Base-by-base conservation (phyloP, 1,284 basidiomycete genomes). In the Cryptococcus depauperatus region DNA sequence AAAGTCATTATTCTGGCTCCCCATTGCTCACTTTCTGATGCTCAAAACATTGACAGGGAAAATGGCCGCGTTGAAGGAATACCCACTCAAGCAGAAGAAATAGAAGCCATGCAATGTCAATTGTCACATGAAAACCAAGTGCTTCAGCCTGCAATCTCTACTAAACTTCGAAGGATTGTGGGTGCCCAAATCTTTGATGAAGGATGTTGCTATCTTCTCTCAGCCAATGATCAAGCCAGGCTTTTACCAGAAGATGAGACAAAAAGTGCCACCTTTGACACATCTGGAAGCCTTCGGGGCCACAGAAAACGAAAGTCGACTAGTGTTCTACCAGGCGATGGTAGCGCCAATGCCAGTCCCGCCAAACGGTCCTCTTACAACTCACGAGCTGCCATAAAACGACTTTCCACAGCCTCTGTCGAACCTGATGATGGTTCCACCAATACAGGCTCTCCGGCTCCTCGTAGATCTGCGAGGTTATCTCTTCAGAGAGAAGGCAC, bases 201-300 rank as follows among this genome's bases (percentile, higher is more conserved):
- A 19, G 61, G 59, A 3, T 55, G 60, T 32, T 60, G 58, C 27
- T 61, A 54, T 44, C 39, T 68, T 10, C 55, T 66, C 4, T 51
- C 42, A 10, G 52, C 56, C 4, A 44, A 46, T 7, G 47, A 47
- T 13, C 45, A 46, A 16, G 41, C 46, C 21, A 46, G 30, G 33
- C 40, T 45, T 16, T 40, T 38, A 14, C 40, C 30, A 29, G 10
- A n/a, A 16, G 42, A 33, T 30, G 11, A 30, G 29, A 30, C 29
- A n/a, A 30, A 30, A 11, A 10, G 29, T 30, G 29, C 11, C 10
- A 30, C n/a, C 29, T 30, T 30, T 30, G 29, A 30, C 29, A n/a
- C 10, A 30, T n/a, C n/a, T n/a, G n/a, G n/a, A n/a, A n/a, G n/a
- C n/a, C n/a, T n/a, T n/a, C n/a, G 34, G 13, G 35, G 44, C 35